Base-by-base conservation (phyloP, 2,329 filamentous ascomycete genomes). In the Sporothrix humicola region DNA sequence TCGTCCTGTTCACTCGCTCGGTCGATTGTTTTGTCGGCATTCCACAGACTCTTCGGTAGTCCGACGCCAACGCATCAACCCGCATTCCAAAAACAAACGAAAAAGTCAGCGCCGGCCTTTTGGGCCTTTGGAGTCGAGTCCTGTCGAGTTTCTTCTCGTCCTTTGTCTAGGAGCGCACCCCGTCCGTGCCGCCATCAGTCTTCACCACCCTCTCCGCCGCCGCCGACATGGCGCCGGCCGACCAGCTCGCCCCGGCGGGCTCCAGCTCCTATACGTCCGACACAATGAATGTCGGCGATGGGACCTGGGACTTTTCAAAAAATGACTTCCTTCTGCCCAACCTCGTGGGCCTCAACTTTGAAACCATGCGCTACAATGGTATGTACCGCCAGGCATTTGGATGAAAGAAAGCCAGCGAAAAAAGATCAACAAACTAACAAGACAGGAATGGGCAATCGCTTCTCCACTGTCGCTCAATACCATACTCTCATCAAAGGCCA, bases 281-380 rank as follows among this genome's bases (percentile, higher is more conserved):
- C 79, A 93, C 90, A n/a, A 85, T 95, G 86, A 86, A 85, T 72
- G 92, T 95, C 17, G 93, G 93, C 76, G 93, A 95, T 80, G 93
- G 93, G 26, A 95, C 93, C 48, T 96, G 93, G 93, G 91, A 95
- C 78, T 91, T 91, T 73, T 85, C 87, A 74, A 91, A 91, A 80
- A 93, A 95, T 79, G 90, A 88, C 20, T 96, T 95, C 80, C 83
- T 96, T 72, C 83, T 96, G 70, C 93, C 93, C 50, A 94, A 94
- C 79, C 83, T 96, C 63, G 85, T 91, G 78, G 92, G 92, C 9
- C 82, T 93, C 76, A 93, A 94, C 80, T 93, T 93, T 80, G 91
- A 91, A 69, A 95, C 93, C 6, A 95, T 93, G 90, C 90, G 87
- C 80, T 94, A 94, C 83, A 96, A 96, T 87, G 93, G 92, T 93